Conservation (phyloP, 352 stramenopile genomes). For the Elongisporangium prolatum region DNA sequence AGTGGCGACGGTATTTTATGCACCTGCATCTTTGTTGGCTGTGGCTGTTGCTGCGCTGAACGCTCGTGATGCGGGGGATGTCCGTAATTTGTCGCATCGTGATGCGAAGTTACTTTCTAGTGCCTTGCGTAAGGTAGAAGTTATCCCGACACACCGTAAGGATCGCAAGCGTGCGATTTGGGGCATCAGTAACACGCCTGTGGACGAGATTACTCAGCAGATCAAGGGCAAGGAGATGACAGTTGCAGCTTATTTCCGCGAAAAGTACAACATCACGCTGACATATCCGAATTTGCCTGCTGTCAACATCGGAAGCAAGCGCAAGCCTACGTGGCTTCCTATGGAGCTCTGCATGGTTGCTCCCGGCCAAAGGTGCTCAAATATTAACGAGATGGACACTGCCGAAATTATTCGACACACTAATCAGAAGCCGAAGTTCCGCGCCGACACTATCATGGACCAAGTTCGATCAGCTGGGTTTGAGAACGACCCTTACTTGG, state of each 20-base stretch:
- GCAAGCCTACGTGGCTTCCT: conserved; percentile 56
- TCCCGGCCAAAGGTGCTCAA: conserved; percentile 59
- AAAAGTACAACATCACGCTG: conserved; percentile 52
- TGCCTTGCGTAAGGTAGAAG: conserved; percentile 52
- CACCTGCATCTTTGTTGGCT: conserved; percentile 46
- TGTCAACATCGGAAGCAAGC: conserved; percentile 65
- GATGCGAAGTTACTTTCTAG: conserved; percentile 25
- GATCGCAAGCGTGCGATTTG: conserved; percentile 57
- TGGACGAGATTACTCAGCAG: conserved; percentile 38
- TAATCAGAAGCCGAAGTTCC: conserved; percentile 38
- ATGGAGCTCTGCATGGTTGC: conserved; percentile 82
- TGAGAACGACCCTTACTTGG: conserved; percentile 61
- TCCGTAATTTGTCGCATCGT: conserved; percentile 30
- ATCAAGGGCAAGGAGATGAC: conserved; percentile 53
- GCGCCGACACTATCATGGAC: conserved; percentile 52
- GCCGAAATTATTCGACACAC: conserved; percentile 81
- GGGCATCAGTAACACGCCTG: conserved; percentile 40
- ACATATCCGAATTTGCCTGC: conserved; percentile 63
- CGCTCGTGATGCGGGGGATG: conserved; percentile 23
- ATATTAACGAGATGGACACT: conserved; percentile 81
- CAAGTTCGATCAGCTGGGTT: conserved; percentile 61
- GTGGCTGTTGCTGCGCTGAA: conserved; percentile 41
- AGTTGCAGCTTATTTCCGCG: conserved; percentile 57
- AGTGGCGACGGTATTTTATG: conserved; percentile 69
- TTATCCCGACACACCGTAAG: conserved; percentile 53